Evolutionary conservation across 306 rosid species (phyloP), one percentile per base, ranked within the genome.

Genomic region (Hippophae tibetana): DNA sequence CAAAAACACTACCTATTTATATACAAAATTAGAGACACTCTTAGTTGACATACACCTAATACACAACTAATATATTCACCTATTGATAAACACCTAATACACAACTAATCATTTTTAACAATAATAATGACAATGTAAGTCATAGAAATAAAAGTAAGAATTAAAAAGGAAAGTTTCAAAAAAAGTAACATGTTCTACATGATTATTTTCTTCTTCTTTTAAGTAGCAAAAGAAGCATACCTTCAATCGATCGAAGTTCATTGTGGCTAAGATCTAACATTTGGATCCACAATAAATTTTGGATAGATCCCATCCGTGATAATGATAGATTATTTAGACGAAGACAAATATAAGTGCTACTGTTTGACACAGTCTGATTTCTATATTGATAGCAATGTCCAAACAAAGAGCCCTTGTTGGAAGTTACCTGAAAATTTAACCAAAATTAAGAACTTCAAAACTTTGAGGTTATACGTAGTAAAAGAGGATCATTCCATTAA

Each of bases 261-360:
- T 92, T 92, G 82, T 83, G 79, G 78, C 90, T 84, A 69, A 88
- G 93, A 73, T 92, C 96, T 47, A 92, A 84, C 80, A 85, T 73
- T 78, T 76, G 95, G 59, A 92, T 89, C 99, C 96, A 88, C 65
- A 84, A 59, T 52, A 83, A 74, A 72, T 71, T 81, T 67, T 82
- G 76, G 59, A 77, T 6, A 40, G 85, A 83, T 2, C 95, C 95
- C 43, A 92, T 62, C 76, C 93, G 78, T 8, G 93, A 81, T 58
- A 88, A 52, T 10, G 95, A 92, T 73, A 92, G 60, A 65, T 80
- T 82, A 73, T 79, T 87, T 62, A 92, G 61, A 53, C 81, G 79
- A 58, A 88, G 65, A 69, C 84, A 86, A 52, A 77, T 62, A 75
- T 61, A 58, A 65, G 66, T 72, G 54, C 67, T 71, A 14, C 46